Base-by-base conservation (phyloP, 768 basidiomycete genomes). In the Mrakia gelida region DNA sequence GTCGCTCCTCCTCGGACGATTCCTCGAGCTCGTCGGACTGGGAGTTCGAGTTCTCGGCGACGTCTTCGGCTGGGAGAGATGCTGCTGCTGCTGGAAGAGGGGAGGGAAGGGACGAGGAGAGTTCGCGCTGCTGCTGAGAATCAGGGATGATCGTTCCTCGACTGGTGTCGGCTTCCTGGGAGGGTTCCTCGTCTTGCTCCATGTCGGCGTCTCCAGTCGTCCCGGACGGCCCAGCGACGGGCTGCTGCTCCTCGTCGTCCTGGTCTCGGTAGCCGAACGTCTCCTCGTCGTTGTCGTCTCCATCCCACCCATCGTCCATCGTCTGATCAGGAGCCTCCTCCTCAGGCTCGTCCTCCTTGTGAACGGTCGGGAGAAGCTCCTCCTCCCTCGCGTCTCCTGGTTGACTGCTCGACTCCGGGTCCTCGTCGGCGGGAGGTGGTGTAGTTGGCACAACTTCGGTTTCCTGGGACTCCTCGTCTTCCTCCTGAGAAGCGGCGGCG, bases 71-170 rank as follows among this genome's bases (percentile, higher is more conserved):
- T 3, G 8, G 30, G 10, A 45, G 45, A 13, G 65, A 0, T 21
- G 21, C 28, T 41, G 34, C 21, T 9, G 67, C 41, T 70, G 41
- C 1, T 13, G 38, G 34, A 13, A 34, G 34, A 34, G 67, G 16
- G 38, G 34, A 41, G 26, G 67, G 34, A 38, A 45, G 34, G 8
- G 67, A 34, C 5, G 38, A 70, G 67, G 38, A 21, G 41, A n/a
- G 41, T 34, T 21, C 18, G 2, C 41, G 21, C 23, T 70, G 67
- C 11, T 38, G 34, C 67, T 70, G 67, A 8, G 67, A 70, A n/a
- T 70, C 67, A 4, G 67, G 67, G 26, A 70, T 70, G 38, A 41
- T 41, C 4, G 67, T 70, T 38, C 38, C 67, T 38, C 67, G 67
- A n/a, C 67, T 43, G 18, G 67, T 70, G 11, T 70, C 26, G 38